Conservation (phyloP, 495 filamentous ascomycete species). For the Pseudevernia furfuracea region DNA sequence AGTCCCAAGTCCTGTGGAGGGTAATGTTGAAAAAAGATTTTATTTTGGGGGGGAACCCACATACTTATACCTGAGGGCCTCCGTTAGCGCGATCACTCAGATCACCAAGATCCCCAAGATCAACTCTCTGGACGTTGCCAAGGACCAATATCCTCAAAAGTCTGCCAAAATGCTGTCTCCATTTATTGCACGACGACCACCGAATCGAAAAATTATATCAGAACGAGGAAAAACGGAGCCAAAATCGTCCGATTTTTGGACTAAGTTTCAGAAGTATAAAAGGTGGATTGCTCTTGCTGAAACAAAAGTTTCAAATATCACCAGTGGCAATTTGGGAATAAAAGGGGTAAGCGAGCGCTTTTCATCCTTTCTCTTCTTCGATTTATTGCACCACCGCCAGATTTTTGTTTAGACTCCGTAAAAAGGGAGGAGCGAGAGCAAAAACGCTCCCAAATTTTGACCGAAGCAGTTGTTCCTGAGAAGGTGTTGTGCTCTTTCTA, state of each 20-base stretch:
- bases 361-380: background rate
- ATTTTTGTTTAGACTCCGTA: background rate
- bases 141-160: background rate
- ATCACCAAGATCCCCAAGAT: background rate
- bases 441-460: background rate
- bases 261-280: background rate
- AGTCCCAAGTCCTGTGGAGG: background rate
- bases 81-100: background rate
- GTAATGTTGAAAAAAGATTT: background rate
- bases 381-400: background rate
- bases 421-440: background rate
- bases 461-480: background rate
- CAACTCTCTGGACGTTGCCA: background rate
- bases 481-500: background rate
- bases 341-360: background rate
- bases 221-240: background rate
- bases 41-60: background rate
- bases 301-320: background rate
- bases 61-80: background rate
- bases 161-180: background rate
- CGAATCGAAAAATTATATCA: background rate
- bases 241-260: background rate
- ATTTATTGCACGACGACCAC: background rate
- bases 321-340: background rate
- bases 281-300: background rate